These are phyloP conservation scores for Ajuga chamaepitys DNA, from an alignment of 257 asterid genomes.

Conservation along the genomic window DNA sequence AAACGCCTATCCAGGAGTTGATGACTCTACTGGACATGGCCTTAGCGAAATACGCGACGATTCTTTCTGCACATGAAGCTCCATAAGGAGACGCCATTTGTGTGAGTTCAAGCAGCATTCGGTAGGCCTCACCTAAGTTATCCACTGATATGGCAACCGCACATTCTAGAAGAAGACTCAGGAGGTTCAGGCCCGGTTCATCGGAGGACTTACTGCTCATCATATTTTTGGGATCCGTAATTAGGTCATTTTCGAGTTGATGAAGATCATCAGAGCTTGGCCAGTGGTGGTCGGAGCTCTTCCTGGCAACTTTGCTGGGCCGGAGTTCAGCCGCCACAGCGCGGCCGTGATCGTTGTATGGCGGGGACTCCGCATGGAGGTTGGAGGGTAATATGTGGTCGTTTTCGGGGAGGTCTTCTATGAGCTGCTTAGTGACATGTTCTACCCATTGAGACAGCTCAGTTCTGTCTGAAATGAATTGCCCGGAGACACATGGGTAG, in stretches of 20 bases:
- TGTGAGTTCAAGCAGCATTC: conserved; percentile 56
- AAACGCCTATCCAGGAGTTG: conserved; percentile 66
- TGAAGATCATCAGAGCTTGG: background rate
- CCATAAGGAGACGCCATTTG: conserved; percentile 59
- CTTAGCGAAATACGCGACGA: conserved; percentile 64
- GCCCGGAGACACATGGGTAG: background rate
- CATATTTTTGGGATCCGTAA: background rate
- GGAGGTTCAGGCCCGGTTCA: conserved; percentile 39
- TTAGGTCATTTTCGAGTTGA: background rate
- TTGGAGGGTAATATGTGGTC: background rate
- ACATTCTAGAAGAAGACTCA: conserved; percentile 52
- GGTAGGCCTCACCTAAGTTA: conserved; percentile 64
- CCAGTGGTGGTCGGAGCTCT: conserved; percentile 10
- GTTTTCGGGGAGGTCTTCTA: conserved; percentile 41
- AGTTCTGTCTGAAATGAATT: conserved; percentile 9
- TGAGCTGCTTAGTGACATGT: conserved; percentile 49
- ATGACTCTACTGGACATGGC: conserved; percentile 71
- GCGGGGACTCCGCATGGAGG: conserved; percentile 2
- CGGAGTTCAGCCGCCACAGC: conserved; percentile 28
- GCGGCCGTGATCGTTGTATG: background rate
- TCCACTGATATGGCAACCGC: conserved; percentile 77
- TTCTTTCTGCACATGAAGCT: conserved; percentile 54
- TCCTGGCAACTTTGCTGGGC: conserved; percentile 29
- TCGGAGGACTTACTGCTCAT: background rate
- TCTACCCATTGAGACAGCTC: conserved; percentile 71